Evolutionary conservation across 1,284 basidiomycete species (phyloP).

Genomic region (Phenoliferia sp.): DNA sequence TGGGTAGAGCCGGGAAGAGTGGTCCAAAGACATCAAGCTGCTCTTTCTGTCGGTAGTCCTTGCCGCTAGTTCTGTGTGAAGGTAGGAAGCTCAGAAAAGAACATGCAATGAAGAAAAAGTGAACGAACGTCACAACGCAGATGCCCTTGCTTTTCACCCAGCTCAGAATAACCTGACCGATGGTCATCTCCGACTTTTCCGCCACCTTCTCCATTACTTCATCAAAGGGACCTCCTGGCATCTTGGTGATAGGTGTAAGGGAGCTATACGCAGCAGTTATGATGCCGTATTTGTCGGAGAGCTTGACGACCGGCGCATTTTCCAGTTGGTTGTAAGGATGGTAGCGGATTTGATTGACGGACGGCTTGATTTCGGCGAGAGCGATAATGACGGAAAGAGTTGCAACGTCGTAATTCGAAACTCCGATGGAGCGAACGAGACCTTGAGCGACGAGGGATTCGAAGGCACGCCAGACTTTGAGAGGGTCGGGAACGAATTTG

Average conservation of each 20-base stretch:
- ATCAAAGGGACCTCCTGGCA: constrained; percentile 16
- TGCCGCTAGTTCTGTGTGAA: constrained; percentile 14
- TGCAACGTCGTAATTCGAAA: constrained; percentile 27
- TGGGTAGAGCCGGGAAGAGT: background rate
- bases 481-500: background rate
- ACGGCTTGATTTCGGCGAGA: constrained; percentile 10
- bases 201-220: constrained; percentile 8
- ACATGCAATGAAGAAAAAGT: background rate
- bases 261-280: constrained; percentile 26
- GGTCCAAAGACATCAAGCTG: constrained; percentile 16
- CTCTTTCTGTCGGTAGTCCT: constrained; percentile 15
- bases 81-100: background rate
- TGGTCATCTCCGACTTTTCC: constrained; percentile 2
- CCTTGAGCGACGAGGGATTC: constrained; percentile 14
- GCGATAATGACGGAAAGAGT: constrained; percentile 15
- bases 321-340: constrained; percentile 30
- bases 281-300: constrained; percentile 22
- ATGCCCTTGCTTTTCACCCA: constrained; percentile 26
- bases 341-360: constrained; percentile 29
- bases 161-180: constrained; percentile 15
- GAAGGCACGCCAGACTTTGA: constrained; percentile 14
- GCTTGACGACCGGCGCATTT: constrained; percentile 14
- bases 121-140: constrained; percentile 19
- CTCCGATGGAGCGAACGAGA: constrained; percentile 20
- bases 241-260: constrained; percentile 12